phyloP scores from a whole-genome alignment of 106 monocot species.

The Agapanthus africanus region DNA sequence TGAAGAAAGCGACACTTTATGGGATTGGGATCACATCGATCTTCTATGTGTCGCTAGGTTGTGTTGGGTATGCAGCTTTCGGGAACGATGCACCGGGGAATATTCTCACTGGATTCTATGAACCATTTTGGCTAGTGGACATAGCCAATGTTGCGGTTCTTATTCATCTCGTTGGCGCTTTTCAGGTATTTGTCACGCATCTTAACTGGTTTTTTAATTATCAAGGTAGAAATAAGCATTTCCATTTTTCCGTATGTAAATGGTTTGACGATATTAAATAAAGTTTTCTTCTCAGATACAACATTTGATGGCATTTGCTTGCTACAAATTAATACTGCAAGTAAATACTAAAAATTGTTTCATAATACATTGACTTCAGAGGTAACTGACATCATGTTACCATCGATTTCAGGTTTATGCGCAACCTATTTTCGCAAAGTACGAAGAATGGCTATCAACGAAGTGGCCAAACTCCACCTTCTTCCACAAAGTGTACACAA shows the following conservation, averaged over 20 bases:
- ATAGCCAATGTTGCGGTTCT: constrained; percentile 53
- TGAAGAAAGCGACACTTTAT: constrained; percentile 27
- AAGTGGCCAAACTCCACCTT: constrained; percentile 42
- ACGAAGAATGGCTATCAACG: constrained; percentile 39
- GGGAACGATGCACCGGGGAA: constrained; percentile 58
- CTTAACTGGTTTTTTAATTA: not conserved
- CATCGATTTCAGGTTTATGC: constrained; percentile 68
- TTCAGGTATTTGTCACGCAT: constrained; percentile 32
- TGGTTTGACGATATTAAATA: too few relatives aligned
- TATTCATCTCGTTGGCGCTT: constrained; percentile 60
- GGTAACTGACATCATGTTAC: too few relatives aligned
- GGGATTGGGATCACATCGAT: constrained; percentile 21
- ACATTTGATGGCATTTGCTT: too few relatives aligned
- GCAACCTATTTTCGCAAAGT: constrained; percentile 57
- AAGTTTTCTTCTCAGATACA: too few relatives aligned
- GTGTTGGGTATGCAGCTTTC: constrained; percentile 62
- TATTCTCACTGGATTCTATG: constrained; percentile 51
- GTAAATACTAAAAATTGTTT: too few relatives aligned
- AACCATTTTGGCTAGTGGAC: constrained; percentile 73
- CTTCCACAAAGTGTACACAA: constrained; percentile 32
- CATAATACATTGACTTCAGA: too few relatives aligned
- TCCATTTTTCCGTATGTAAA: too few relatives aligned
- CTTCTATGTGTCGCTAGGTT: constrained; percentile 62
- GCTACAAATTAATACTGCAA: too few relatives aligned
- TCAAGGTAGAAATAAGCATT: not conserved